Evolutionary conservation across 257 asterid genomes (phyloP), one percentile per base, ranked within the genome.

Genomic region (Solanum clarkiae): DNA sequence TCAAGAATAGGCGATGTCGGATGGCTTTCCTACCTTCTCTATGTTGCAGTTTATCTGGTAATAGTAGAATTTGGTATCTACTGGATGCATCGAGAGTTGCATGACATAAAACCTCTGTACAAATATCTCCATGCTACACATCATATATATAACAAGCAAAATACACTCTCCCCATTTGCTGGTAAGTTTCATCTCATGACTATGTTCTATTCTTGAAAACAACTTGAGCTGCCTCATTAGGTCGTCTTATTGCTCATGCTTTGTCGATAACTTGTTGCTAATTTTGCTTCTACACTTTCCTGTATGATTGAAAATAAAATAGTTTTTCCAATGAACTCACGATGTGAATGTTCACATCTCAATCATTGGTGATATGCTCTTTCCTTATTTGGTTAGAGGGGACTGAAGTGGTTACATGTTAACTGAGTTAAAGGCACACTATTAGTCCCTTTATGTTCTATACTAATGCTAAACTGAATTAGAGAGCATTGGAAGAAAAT

Each of bases 91-190:
- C 88, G 98, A 71, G 98, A 95, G 89, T 90, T 97, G 88, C 99
- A 97, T 81, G 99, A 95, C 92, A 93, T 96, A 86, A 95, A 94
- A 82, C 99, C 99, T 65, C 95, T 97, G 42, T 95, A 97, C 87
- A 97, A 97, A 91, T 90, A 93, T 91, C 99, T 97, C 57, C 98
- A 96, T 65, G 98, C 97, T 75, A 95, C 97, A 26, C 98, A 96
- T 90, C 99, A 96, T 92, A 94, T 96, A 88, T 94, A 96, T 89
- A 96, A 96, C 95, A 96, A 96, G 94, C 99, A 96, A 88, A 95
- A 95, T 86, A 95, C 99, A 20, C 98, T 97, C 80, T 96, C 99
- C 86, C 99, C 98, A 8, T 97, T 97, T 91, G 98, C 99, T 82
- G 99, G 98, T 94, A 88, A 83, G 85, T 89, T 86, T 89, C 60